Base-by-base conservation (phyloP, 2,329 filamentous ascomycete species). In the Claviceps sp. region DNA sequence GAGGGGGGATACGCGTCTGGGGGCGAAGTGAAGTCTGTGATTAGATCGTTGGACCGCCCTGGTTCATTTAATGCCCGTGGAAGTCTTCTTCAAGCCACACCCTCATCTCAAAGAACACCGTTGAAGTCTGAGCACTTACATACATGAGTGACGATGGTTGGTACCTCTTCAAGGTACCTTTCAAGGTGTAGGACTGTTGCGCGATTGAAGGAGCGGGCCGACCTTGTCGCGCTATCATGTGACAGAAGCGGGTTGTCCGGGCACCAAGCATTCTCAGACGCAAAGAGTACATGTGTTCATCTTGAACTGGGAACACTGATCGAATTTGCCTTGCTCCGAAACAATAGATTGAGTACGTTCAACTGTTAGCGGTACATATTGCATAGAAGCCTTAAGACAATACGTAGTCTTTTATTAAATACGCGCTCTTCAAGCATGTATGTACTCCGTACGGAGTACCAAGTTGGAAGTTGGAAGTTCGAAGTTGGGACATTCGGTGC, bases 181-280 rank as follows among this genome's bases (percentile, higher is more conserved):
- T 34, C 30, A 34, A 34, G 30, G 30, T 34, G 41, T 14, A 30
- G 43, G 43, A 16, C n/a, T 30, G 44, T 34, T 16, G 44, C 44
- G 26, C 44, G 26, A 14, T 19, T 47, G 8, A 6, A 47, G 44
- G 3, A 34, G 44, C n/a, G 44, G 30, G 26, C n/a, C 26, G 30
- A 47, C n/a, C 26, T 34, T 34, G 50, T 41, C 50, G 50, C 50
- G 50, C 10, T 37, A 51, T 51, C 50, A 51, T 43, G 50, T 51
- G 50, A 51, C 50, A 34, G 30, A 4, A 11, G 10, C 30, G 30
- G 30, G 30, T 34, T 34, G 30, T 11, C 30, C 30, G 8, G 30
- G 30, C 30, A 34, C 30, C 30, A 34, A 34, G 30, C 4, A 34
- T 34, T 34, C 30, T 34, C 10, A 11, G 10, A 34, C 30, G 30